phyloP scores from a whole-genome alignment of 2,329 filamentous ascomycete genomes.

The Stachybotrys chartarum region DNA sequence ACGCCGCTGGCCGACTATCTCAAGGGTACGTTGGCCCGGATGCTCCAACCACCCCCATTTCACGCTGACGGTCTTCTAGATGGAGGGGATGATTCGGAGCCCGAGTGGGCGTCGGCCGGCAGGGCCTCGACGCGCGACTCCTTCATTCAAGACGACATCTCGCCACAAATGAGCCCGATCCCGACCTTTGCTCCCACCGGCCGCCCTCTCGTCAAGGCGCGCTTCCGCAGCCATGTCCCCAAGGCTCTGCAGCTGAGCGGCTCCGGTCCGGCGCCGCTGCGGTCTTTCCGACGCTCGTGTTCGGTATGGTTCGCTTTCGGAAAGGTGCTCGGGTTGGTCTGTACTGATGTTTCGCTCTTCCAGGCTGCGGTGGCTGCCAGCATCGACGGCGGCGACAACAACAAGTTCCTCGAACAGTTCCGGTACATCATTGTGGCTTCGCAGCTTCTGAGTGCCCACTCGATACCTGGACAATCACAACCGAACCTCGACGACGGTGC shows the following conservation, averaged over 20 bases:
- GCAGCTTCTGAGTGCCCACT: conserved; percentile 71
- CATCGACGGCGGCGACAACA: conserved; percentile 71
- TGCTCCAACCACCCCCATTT: background rate
- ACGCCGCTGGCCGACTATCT: conserved; percentile 85
- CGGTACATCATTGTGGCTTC: conserved; percentile 90
- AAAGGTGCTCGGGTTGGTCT: background rate
- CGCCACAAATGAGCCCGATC: conserved; percentile 39
- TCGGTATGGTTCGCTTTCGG: conserved; percentile 33
- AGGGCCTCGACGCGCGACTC: conserved; percentile 23
- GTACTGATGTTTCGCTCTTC: conserved; percentile 4
- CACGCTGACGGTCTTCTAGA: conserved; percentile 22
- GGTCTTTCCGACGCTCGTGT: conserved; percentile 40
- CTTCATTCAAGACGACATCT: conserved; percentile 25
- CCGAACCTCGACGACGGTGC: conserved; percentile 9
- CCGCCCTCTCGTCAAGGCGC: conserved; percentile 44
- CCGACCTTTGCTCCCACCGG: conserved; percentile 51
- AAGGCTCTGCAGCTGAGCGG: conserved; percentile 35
- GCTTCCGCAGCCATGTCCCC: conserved; percentile 43
- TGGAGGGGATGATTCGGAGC: conserved; percentile 39
- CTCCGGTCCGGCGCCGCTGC: conserved; percentile 28
- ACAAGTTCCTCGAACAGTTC: conserved; percentile 84
- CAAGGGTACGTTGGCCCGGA: conserved; percentile 52
- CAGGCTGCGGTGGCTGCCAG: conserved; percentile 65
- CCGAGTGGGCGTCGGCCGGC: conserved; percentile 37
- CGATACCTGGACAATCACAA: conserved; percentile 33